These are phyloP conservation scores for Coemansia sp. DNA, from an alignment of 192 early-diverging fungal genomes.

Conservation along the genomic window DNA sequence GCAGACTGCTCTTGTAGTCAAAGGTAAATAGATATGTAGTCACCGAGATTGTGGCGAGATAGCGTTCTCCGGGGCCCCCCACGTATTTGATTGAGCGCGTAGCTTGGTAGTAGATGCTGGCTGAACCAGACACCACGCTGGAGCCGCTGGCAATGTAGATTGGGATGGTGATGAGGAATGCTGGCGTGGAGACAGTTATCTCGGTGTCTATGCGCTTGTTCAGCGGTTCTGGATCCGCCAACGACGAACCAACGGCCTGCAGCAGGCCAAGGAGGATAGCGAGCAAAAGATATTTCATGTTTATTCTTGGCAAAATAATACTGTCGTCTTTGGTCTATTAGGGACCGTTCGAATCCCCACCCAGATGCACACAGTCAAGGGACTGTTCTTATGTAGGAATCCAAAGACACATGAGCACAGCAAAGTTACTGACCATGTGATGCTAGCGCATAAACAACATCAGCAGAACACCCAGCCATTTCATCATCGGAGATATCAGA, in stretches of 20 bases:
- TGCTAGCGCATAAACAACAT: background rate
- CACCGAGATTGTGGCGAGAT: constrained; percentile 26
- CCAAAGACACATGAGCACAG: too few species aligned
- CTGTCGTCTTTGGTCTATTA: background rate
- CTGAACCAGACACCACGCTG: constrained; percentile 18
- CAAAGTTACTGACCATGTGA: background rate
- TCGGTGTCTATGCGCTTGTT: constrained; percentile 15
- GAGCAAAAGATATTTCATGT: background rate
- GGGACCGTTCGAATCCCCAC: too few species aligned
- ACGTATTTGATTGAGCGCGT: constrained; percentile 31
- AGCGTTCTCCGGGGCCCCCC: constrained; percentile 19
- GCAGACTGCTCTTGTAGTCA: constrained; percentile 18
- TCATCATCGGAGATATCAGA: background rate
- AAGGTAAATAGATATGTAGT: constrained; percentile 38
- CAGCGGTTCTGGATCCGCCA: background rate
- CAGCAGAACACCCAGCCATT: background rate
- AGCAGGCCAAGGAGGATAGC: background rate
- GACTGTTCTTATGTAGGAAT: too few species aligned
- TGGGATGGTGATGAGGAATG: constrained; percentile 31
- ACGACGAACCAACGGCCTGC: background rate
- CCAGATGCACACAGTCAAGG: too few species aligned
- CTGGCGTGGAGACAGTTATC: constrained; percentile 18
- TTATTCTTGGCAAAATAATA: background rate
- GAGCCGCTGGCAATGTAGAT: constrained; percentile 23
- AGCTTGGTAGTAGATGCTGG: constrained; percentile 35